Conservation (phyloP, 495 filamentous ascomycete species). For the Acidiella bohemica region DNA sequence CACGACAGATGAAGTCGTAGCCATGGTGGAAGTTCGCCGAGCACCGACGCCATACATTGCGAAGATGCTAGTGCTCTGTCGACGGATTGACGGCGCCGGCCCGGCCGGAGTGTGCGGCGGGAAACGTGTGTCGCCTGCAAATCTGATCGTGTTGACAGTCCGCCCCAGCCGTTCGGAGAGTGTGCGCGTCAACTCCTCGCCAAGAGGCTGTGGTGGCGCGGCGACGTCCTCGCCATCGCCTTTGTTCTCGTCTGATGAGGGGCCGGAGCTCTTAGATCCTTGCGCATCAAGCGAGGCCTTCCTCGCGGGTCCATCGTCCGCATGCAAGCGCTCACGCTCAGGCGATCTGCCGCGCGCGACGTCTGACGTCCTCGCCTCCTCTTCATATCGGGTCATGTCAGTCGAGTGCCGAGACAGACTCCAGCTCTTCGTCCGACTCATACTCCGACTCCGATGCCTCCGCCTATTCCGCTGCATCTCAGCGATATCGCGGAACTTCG, state of each 20-base stretch:
- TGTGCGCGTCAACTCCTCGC: background rate
- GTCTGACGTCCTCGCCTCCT: background rate
- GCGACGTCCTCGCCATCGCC: slow-evolving; percentile 1
- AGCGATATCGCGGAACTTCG: slow-evolving; percentile 46
- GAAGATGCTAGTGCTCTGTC: slow-evolving; percentile 34
- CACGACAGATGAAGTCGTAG: background rate
- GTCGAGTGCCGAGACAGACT: background rate
- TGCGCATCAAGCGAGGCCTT: slow-evolving; percentile 1
- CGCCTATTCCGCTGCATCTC: slow-evolving; percentile 31
- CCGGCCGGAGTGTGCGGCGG: slow-evolving; percentile 11
- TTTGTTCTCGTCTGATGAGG: too few relatives aligned
- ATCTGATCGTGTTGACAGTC: slow-evolving; percentile 17
- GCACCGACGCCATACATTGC: slow-evolving; percentile 43
- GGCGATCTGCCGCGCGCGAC: background rate
- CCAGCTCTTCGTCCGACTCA: slow-evolving; percentile 9
- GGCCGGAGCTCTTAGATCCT: too few relatives aligned
- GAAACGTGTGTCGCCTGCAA: slow-evolving; percentile 10
- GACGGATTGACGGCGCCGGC: slow-evolving; percentile 1
- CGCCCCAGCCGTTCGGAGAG: too few relatives aligned
- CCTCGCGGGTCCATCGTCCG: background rate
- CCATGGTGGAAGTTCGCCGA: slow-evolving; percentile 27
- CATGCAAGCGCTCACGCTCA: background rate
- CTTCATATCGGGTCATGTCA: background rate
- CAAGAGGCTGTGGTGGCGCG: background rate
- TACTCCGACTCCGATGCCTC: slow-evolving; percentile 20